These are phyloP conservation scores for Alnus rubra DNA, from an alignment of 306 rosid species.

Conservation along the genomic window DNA sequence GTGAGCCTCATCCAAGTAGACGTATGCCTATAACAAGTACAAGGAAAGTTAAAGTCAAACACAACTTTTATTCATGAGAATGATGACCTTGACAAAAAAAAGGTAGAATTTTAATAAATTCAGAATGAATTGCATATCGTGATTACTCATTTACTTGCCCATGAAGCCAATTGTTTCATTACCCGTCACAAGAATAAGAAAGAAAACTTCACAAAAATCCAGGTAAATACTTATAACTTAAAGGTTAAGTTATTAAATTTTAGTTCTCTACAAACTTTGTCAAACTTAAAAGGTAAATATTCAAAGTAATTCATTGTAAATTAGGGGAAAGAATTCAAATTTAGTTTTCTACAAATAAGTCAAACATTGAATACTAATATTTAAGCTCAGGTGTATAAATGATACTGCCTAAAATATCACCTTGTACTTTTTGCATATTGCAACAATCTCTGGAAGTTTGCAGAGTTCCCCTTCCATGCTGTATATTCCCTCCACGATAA, in stretches of 20 bases:
- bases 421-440: conserved; percentile 85
- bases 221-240: not conserved
- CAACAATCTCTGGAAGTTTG: conserved; percentile 88
- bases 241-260: not conserved
- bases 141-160: not conserved
- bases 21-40: conserved; percentile 50
- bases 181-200: not conserved
- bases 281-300: not conserved
- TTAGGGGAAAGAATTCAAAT: not conserved
- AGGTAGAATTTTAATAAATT: not conserved
- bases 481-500: conserved; percentile 90
- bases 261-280: not conserved
- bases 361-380: not conserved
- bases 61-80: not conserved
- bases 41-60: not conserved
- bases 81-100: too few relatives aligned
- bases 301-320: not conserved
- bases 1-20: conserved; percentile 93
- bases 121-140: not conserved
- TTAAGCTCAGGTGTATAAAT: not conserved
- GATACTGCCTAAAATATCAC: conserved; percentile 28
- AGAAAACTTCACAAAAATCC: not conserved
- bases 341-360: not conserved
- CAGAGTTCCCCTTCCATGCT: conserved; percentile 98
- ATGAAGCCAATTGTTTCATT: not conserved